These are phyloP conservation scores for Malus hybrid DNA, from an alignment of 331 rosid genomes.

Conservation along the genomic window DNA sequence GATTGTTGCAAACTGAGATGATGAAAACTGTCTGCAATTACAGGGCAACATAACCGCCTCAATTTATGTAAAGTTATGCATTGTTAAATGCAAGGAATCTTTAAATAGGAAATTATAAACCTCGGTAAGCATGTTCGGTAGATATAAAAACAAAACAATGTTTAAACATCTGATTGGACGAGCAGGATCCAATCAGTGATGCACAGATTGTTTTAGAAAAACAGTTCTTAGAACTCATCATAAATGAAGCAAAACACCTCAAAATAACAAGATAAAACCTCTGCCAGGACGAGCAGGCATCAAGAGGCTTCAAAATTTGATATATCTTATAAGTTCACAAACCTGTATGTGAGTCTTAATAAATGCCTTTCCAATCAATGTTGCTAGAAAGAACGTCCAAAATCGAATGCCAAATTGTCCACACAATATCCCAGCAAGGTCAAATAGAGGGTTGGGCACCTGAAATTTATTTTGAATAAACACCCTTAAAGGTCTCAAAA, in stretches of 20 bases:
- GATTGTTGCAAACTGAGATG: slow-evolving; percentile 84
- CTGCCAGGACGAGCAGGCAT: background rate
- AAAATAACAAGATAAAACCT: background rate
- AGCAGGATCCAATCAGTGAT: background rate
- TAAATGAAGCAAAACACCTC: background rate
- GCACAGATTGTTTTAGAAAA: background rate
- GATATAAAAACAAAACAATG: background rate
- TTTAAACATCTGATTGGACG: background rate
- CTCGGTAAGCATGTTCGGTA: background rate
- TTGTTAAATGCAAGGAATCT: background rate
- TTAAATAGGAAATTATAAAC: background rate
- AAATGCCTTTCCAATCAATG: slow-evolving; percentile 82
- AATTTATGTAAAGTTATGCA: background rate
- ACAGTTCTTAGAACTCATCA: background rate
- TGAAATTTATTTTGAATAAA: slow-evolving; percentile 19
- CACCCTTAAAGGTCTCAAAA: background rate
- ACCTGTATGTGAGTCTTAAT: slow-evolving; percentile 89
- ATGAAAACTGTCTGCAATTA: slow-evolving; percentile 65
- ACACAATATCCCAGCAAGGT: slow-evolving; percentile 93
- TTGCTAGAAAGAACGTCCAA: slow-evolving; percentile 70
- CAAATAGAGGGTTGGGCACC: slow-evolving; percentile 93
- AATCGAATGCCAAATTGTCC: slow-evolving; percentile 78
- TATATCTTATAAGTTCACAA: background rate
- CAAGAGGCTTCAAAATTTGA: background rate
- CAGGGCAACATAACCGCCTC: background rate